These are phyloP conservation scores for Tetramitus jugosus DNA, from an alignment of 208 protist species.

Conservation along the genomic window DNA sequence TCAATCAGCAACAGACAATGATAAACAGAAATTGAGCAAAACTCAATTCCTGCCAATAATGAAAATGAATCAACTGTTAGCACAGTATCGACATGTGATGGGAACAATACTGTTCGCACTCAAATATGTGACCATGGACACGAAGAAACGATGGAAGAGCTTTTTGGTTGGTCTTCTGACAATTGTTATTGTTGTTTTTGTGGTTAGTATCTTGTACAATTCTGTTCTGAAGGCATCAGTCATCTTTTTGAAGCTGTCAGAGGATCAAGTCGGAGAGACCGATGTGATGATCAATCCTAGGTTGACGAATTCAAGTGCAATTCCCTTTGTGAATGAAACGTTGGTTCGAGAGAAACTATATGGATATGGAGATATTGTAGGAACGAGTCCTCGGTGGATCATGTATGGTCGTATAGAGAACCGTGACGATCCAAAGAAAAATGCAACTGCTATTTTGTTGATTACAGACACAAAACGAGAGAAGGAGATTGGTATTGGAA, in stretches of 20 bases:
- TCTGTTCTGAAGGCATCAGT: background rate
- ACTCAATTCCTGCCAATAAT: no score
- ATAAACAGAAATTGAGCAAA: no score
- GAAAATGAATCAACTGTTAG: no score
- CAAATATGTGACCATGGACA: background rate
- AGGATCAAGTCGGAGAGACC: background rate
- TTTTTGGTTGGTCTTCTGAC: constrained; percentile 7
- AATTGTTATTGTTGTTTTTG: constrained; percentile 16
- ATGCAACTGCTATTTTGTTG: background rate
- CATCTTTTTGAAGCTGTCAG: constrained; percentile 15
- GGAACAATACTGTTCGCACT: background rate
- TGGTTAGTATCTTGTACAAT: constrained; percentile 11
- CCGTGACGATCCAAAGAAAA: background rate
- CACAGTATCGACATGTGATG: no score
- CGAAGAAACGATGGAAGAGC: background rate
- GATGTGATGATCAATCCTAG: background rate
- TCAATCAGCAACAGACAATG: no score
- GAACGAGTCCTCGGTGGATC: constrained; percentile 7
- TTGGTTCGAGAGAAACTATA: background rate
- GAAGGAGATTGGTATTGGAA: constrained; percentile 56
- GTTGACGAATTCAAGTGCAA: background rate
- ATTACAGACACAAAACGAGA: constrained; percentile 13
- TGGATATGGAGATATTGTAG: background rate
- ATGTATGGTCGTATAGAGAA: constrained; percentile 2
- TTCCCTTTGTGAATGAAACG: constrained; percentile 8